Percentiles rank a stretch among this genome's conserved stretches.
Evolutionary conservation across 2,329 filamentous ascomycete genomes (phyloP).

Genomic region (Alternaria rosae): DNA sequence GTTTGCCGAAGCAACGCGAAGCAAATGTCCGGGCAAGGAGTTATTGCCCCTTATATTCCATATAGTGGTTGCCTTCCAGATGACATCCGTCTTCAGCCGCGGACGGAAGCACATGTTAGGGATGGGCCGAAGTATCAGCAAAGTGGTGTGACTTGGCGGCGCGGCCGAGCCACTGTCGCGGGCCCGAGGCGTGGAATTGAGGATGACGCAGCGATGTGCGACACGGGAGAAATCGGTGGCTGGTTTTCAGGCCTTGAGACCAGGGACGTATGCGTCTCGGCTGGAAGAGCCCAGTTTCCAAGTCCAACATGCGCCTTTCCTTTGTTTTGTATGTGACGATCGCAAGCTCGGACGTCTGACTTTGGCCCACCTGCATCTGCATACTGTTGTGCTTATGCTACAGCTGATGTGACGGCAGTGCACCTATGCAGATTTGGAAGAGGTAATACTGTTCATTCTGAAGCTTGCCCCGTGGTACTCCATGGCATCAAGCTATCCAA

Average conservation of each 20-base stretch:
- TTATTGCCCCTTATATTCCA: conserved; percentile 2
- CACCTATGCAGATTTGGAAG: background rate
- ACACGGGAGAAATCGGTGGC: conserved; percentile 14
- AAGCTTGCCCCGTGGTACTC: conserved; percentile 10
- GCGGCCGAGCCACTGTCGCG: conserved; percentile 22
- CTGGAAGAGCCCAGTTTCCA: conserved; percentile 1
- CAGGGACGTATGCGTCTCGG: conserved; percentile 14
- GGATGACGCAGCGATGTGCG: conserved; percentile 7
- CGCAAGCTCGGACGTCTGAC: conserved; percentile 1
- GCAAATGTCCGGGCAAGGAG: background rate
- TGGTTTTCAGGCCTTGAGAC: conserved; percentile 26
- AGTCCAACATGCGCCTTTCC: background rate
- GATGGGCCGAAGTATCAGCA: conserved; percentile 21
- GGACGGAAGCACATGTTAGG: conserved; percentile 16
- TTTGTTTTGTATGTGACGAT: conserved; percentile 4
- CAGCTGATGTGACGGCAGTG: conserved; percentile 1
- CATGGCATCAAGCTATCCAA: conserved; percentile 31
- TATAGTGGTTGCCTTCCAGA: conserved; percentile 10
- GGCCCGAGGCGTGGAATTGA: conserved; percentile 11
- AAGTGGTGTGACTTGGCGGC: conserved; percentile 18
- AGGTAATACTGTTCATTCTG: background rate
- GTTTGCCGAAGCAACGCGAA: background rate
- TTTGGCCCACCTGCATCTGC: conserved; percentile 6
- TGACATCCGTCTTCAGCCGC: conserved; percentile 17
- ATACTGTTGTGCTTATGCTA: conserved; percentile 1